phyloP scores from a whole-genome alignment of 768 basidiomycete genomes.

The Boletellus sp. region DNA sequence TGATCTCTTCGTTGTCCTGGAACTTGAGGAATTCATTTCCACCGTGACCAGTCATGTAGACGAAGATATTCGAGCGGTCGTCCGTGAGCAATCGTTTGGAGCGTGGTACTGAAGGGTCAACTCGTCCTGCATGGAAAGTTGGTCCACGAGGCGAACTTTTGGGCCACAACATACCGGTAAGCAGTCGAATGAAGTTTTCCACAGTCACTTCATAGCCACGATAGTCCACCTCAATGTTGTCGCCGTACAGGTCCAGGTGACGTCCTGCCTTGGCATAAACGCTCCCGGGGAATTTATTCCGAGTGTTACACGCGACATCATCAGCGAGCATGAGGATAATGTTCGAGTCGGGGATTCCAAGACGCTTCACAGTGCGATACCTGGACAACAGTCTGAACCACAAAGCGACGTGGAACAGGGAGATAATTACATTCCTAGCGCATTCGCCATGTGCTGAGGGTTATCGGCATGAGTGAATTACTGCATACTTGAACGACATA shows the following conservation, averaged over 20 bases:
- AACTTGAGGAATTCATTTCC: conserved; percentile 99
- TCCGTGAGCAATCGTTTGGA: conserved; percentile 92
- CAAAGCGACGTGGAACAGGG: neutral
- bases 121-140: conserved; percentile 56
- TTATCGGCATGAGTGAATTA: neutral
- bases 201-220: conserved; percentile 97
- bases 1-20: conserved; percentile 98
- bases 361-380: conserved; percentile 97
- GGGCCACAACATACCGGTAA: conserved; percentile 67
- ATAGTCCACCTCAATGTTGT: conserved; percentile 97
- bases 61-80: conserved; percentile 86
- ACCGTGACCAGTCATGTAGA: conserved; percentile 98
- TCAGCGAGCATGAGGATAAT: conserved; percentile 99
- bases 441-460: conserved; percentile 95
- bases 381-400: conserved; percentile 36
- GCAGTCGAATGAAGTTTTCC: conserved; percentile 87
- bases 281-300: conserved; percentile 88
- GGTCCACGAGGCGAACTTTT: neutral
- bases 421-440: conserved; percentile 84
- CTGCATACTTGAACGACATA: conserved; percentile 36
- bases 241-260: conserved; percentile 87
- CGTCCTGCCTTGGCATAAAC: conserved; percentile 88
- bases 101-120: conserved; percentile 79
- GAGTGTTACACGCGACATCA: conserved; percentile 88
- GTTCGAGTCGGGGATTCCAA: conserved; percentile 97